Percentiles rank a stretch among this genome's conserved stretches.
Conservation (phyloP, 805 yeast genomes). For the Pichia insulana region DNA sequence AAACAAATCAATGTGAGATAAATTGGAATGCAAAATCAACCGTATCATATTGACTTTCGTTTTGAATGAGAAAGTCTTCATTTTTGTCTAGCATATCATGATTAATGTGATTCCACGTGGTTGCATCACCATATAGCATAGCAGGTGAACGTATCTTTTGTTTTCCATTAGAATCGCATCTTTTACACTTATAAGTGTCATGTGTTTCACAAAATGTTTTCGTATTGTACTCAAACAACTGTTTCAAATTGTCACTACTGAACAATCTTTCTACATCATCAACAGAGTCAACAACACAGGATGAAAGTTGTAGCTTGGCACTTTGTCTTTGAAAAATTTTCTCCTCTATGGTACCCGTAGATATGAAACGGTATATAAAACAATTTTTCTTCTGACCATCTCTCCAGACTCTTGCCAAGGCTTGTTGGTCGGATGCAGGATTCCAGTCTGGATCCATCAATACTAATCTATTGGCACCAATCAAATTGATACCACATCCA, state of each 20-base stretch:
- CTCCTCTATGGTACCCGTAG: conserved; percentile 94
- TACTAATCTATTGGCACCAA: conserved; percentile 89
- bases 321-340: conserved; percentile 93
- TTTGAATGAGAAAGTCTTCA: conserved; percentile 69
- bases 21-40: conserved; percentile 88
- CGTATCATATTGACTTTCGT: conserved; percentile 60
- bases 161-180: conserved; percentile 51
- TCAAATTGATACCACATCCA: conserved; percentile 95
- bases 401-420: conserved; percentile 96
- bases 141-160: conserved; percentile 67
- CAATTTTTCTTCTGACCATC: conserved; percentile 98
- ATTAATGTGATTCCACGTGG: conserved; percentile 91
- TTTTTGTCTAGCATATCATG: conserved; percentile 52
- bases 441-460: conserved; percentile 94
- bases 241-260: conserved; percentile 69
- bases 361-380: conserved; percentile 84
- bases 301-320: conserved; percentile 84
- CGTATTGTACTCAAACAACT: conserved; percentile 62
- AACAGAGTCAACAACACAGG: conserved; percentile 95
- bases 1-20: conserved; percentile 57
- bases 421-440: conserved; percentile 97
- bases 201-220: conserved; percentile 82
- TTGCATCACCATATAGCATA: conserved; percentile 95
- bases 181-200: conserved; percentile 78
- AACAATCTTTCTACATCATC: conserved; percentile 91